Percentiles rank a stretch among this genome's conserved stretches.
These are phyloP conservation scores for Aureobasidium sp. DNA, from an alignment of 2,329 filamentous ascomycete species.

Conservation along the genomic window DNA sequence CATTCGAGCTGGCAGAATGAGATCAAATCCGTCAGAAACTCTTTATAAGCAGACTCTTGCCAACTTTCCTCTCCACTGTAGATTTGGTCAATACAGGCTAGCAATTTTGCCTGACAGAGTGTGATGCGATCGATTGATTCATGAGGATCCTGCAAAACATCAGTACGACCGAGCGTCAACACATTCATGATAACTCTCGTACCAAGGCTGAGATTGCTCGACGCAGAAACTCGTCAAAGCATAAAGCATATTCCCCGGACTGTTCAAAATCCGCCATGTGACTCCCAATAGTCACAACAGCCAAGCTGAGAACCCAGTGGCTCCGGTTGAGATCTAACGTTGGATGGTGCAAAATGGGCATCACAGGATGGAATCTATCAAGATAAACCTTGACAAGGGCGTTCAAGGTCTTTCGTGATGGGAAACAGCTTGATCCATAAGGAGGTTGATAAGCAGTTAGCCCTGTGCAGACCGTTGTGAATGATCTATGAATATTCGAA, in stretches of 20 bases:
- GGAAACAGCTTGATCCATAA: constrained; percentile 22
- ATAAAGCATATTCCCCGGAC: constrained; percentile 15
- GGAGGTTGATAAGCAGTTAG: constrained; percentile 14
- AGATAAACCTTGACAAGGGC: constrained; percentile 25
- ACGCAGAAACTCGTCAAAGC: constrained; percentile 18
- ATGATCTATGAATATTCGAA: constrained; percentile 18
- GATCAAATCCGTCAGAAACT: constrained; percentile 10
- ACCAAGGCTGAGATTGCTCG: constrained; percentile 13
- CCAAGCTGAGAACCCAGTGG: constrained; percentile 24
- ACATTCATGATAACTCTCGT: not conserved
- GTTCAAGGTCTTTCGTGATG: constrained; percentile 21
- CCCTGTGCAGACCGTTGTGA: constrained; percentile 14
- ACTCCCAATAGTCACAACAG: constrained; percentile 26
- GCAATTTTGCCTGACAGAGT: constrained; percentile 17
- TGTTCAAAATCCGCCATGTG: constrained; percentile 20
- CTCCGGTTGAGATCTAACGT: constrained; percentile 18
- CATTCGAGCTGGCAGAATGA: constrained; percentile 17
- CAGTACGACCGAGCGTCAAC: not conserved
- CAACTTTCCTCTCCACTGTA: constrained; percentile 19
- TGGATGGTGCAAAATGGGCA: constrained; percentile 27
- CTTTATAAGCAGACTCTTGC: constrained; percentile 15
- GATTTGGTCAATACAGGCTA: constrained; percentile 17
- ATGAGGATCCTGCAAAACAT: constrained; percentile 3
- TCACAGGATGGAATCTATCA: constrained; percentile 24
- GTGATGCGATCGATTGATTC: constrained; percentile 15